Evolutionary conservation across 2,329 filamentous ascomycete genomes (phyloP).

Genomic region (Penicillium thymicola): DNA sequence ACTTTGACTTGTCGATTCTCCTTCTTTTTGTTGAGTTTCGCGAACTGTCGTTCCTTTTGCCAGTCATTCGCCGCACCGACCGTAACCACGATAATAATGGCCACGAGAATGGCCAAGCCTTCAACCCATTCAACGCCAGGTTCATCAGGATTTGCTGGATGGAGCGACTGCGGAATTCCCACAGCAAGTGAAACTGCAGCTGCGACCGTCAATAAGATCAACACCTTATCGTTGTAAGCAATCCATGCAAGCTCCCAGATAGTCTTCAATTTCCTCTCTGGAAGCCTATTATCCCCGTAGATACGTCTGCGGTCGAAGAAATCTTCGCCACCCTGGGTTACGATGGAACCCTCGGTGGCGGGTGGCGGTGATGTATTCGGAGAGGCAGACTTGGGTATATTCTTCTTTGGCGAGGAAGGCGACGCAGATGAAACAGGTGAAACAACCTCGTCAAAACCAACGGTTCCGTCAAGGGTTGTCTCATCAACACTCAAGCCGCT

Average conservation of each 20-base stretch:
- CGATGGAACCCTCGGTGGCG: neutral
- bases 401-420: constrained; percentile 4
- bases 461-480: constrained; percentile 56
- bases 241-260: constrained; percentile 72
- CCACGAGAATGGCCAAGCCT: constrained; percentile 73
- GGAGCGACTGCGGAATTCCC: constrained; percentile 68
- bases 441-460: constrained; percentile 64
- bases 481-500: constrained; percentile 71
- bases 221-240: constrained; percentile 76
- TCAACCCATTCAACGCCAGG: constrained; percentile 75
- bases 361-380: constrained; percentile 12
- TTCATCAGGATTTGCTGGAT: constrained; percentile 49
- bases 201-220: constrained; percentile 68
- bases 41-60: constrained; percentile 78
- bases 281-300: constrained; percentile 66
- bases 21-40: constrained; percentile 76
- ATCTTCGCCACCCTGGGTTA: constrained; percentile 16
- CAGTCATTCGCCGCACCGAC: constrained; percentile 78
- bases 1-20: constrained; percentile 72
- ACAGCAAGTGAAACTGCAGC: constrained; percentile 71
- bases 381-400: constrained; percentile 30
- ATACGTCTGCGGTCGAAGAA: constrained; percentile 64
- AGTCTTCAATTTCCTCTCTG: constrained; percentile 65
- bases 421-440: neutral
- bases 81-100: constrained; percentile 70